These are phyloP conservation scores for Claviceps quebecensis DNA, from an alignment of 2,329 filamentous ascomycete genomes.

Conservation along the genomic window DNA sequence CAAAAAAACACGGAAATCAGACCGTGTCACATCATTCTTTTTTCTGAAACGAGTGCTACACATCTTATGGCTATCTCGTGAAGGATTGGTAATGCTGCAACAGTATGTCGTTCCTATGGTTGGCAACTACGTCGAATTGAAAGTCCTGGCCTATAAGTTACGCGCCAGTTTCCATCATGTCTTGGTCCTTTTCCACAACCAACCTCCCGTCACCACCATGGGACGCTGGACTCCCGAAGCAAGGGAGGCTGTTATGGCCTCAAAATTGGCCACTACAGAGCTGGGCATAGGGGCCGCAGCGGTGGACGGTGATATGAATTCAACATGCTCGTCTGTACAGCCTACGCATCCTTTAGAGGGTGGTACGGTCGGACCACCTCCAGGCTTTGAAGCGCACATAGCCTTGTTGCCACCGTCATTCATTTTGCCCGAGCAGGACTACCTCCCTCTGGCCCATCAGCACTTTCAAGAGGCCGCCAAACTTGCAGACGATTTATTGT, in stretches of 20 bases:
- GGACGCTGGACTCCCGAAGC: constrained; percentile 36
- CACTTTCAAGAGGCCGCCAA: constrained; percentile 68
- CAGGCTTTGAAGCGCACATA: constrained; percentile 34
- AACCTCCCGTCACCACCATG: constrained; percentile 57
- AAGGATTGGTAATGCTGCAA: constrained; percentile 79
- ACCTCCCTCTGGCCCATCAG: constrained; percentile 65
- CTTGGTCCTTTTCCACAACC: constrained; percentile 91
- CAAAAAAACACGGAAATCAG: constrained; percentile 69
- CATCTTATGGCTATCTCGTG: constrained; percentile 89
- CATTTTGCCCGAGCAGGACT: constrained; percentile 65
- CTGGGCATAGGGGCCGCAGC: constrained; percentile 36
- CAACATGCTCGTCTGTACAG: constrained; percentile 31
- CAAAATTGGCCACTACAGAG: constrained; percentile 16
- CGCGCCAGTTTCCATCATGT: constrained; percentile 93
- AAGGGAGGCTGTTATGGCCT: constrained; percentile 21
- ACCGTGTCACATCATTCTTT: constrained; percentile 62
- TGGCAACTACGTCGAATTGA: constrained; percentile 64
- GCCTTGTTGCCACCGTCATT: constrained; percentile 48
- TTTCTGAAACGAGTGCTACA: constrained; percentile 72
- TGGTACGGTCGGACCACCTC: constrained; percentile 42
- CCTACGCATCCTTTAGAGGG: constrained; percentile 39
- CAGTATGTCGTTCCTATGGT: constrained; percentile 78
- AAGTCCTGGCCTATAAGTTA: constrained; percentile 81
- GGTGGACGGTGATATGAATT: constrained; percentile 25
- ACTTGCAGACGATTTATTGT: constrained; percentile 62